Evolutionary conservation across 2,329 filamentous ascomycete species (phyloP), one percentile per base, ranked within the genome.

Genomic region (Mycosphaerelloides madeirae): DNA sequence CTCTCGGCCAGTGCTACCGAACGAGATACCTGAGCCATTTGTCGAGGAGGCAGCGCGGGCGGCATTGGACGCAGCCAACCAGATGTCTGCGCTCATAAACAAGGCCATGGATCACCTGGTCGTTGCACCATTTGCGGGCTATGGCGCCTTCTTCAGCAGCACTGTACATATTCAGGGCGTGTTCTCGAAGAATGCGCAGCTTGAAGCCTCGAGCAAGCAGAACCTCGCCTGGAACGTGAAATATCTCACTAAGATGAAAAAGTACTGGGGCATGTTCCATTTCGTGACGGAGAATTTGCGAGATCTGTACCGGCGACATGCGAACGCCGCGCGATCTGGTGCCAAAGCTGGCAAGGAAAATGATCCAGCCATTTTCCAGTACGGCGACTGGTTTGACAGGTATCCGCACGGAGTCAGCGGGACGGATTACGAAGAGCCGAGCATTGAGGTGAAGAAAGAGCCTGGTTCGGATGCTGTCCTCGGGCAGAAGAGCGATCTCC

Each of bases 201-300:
- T 94, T 38, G 87, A 95, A 63, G 77, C 79, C 11, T 78, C 80
- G 7, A 88, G 87, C 7, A 95, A 94, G 68, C 81, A 83, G 53
- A 90, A 95, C 59, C 73, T 96, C 13, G 82, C 85, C 1, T 86
- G 83, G 53, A 97, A 95, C 54, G 85, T 97, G 58, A 87, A 85
- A 60, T 97, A 93, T 58, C 70, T 98, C 34, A 84, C 85, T 43
- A 93, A 87, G 67, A 95, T 97, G 87, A 96, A 95, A 73, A 87
- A 87, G 48, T 90, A 93, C 60, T 98, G 93, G 93, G 93, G 91
- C 48, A 95, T 96, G 85, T 96, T 97, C 62, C 87, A 95, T 63
- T 96, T 89, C 70, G 90, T 97, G 78, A 84, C 88, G 1, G 90
- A 97, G 63, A 93, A 91, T 59, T 76, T 96, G 29, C 89, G 93